phyloP scores from a whole-genome alignment of 2,329 filamentous ascomycete species.

The Aureobasidium pullulans region DNA sequence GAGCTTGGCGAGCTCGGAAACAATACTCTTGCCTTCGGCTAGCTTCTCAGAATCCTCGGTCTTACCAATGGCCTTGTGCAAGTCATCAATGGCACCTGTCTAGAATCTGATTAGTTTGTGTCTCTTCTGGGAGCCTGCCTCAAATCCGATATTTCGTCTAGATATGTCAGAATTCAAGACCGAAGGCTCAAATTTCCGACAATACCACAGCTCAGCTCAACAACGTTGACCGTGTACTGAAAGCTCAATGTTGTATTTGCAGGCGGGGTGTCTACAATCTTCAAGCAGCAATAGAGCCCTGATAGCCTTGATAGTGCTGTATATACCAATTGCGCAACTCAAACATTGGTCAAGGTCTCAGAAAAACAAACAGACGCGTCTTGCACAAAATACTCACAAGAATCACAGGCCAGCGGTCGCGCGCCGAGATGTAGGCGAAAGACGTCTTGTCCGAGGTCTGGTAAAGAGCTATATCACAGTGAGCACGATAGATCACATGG shows the following conservation, averaged over 20 bases:
- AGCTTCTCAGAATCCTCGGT: constrained; percentile 56
- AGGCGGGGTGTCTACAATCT: too few species aligned
- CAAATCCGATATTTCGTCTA: not conserved
- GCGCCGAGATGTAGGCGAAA: constrained; percentile 78
- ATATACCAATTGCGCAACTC: not conserved
- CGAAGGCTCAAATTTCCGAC: too few species aligned
- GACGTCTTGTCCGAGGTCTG: constrained; percentile 74
- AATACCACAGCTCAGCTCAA: too few species aligned
- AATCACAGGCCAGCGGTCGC: constrained; percentile 89
- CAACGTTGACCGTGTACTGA: too few species aligned
- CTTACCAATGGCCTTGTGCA: constrained; percentile 65
- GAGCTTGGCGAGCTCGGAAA: constrained; percentile 68
- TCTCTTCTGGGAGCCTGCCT: not conserved
- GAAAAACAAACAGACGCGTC: not conserved
- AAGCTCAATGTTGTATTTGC: too few species aligned
- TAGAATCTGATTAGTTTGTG: constrained; percentile 28
- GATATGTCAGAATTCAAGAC: too few species aligned
- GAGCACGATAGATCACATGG: constrained; percentile 11
- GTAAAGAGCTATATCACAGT: constrained; percentile 55
- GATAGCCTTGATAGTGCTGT: too few species aligned
- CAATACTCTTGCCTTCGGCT: constrained; percentile 78
- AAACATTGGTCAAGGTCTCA: not conserved
- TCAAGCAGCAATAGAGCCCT: too few species aligned
- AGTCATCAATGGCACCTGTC: constrained; percentile 90
- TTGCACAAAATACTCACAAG: constrained; percentile 50